Base-by-base conservation (phyloP, 176 grass and related monocot genomes). In the Ensete glaucum region DNA sequence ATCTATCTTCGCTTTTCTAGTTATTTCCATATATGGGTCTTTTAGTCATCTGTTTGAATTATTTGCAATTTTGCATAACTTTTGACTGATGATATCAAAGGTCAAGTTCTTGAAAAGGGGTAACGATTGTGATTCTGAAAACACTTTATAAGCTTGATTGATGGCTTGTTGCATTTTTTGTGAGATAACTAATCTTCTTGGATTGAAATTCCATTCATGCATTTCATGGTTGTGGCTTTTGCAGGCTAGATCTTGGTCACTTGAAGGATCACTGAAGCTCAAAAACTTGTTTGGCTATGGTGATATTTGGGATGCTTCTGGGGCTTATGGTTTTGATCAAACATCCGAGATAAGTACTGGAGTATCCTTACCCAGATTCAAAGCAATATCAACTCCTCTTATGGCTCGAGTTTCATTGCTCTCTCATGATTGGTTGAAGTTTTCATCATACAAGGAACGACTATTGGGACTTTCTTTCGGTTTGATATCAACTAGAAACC, bases 251-350 rank as follows among this genome's bases (percentile, higher is more conserved):
- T 81, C 83, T 13, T 84, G 81, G 85, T 76, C 88, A 75, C 20
- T 91, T 11, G 85, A 90, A 79, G 86, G 81, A 51, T 86, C 79
- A 53, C 64, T 96, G 26, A 96, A 78, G 57, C 67, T 81, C 13
- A 96, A 78, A 78, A 96, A 96, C 49, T 53, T 85, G 15, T 83
- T 88, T 79, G 88, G 91, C 66, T 86, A 88, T 55, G 91, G 83
- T 43, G 88, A 96, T 64, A 91, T 96, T 51, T 96, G 81, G 85
- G 73, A 91, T 72, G 86, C 82, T 83, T 96, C 88, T 14, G 84
- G 81, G 29, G 77, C 79, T 71, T 96, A 91, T 78, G 85, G 81
- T 3, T 88, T 81, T 86, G 76, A 88, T 66, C 88, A 86, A 54
- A 53, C 57, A 80, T 75, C 91, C 70, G 77, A 85, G 74, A 64